These are phyloP conservation scores for Hirsutella thompsonii DNA, from an alignment of 2,329 filamentous ascomycete species.

Conservation along the genomic window DNA sequence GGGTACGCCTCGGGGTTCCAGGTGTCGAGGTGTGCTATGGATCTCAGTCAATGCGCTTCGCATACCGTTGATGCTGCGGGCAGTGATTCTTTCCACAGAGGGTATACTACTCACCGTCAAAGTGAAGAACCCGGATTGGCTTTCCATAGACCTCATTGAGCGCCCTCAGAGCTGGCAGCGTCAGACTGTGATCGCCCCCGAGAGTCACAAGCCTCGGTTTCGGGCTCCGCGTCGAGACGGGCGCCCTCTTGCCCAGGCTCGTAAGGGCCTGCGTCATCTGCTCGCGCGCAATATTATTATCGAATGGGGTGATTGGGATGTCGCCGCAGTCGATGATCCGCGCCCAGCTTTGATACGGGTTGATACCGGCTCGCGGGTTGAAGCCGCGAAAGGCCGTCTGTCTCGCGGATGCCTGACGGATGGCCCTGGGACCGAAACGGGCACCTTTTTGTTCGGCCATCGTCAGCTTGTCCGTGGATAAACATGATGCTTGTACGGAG, in stretches of 20 bases:
- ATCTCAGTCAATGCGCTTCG: background rate
- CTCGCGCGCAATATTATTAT: slow-evolving; percentile 66
- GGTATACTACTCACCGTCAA: slow-evolving; percentile 35
- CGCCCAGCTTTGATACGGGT: slow-evolving; percentile 73
- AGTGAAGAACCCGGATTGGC: slow-evolving; percentile 59
- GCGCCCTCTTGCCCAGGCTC: slow-evolving; percentile 42
- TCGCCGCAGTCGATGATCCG: slow-evolving; percentile 83
- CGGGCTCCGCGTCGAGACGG: slow-evolving; percentile 20
- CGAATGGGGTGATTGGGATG: slow-evolving; percentile 75
- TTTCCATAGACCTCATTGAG: slow-evolving; percentile 47
- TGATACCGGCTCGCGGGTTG: slow-evolving; percentile 71
- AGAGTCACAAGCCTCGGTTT: slow-evolving; percentile 52
- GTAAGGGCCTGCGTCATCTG: slow-evolving; percentile 77
- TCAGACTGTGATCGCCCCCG: slow-evolving; percentile 61
- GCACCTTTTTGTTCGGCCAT: slow-evolving; percentile 36
- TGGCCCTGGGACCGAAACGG: slow-evolving; percentile 77
- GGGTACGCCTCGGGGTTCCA: slow-evolving; percentile 78
- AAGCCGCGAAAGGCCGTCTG: slow-evolving; percentile 68
- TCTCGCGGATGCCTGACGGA: slow-evolving; percentile 69
- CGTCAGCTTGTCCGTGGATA: too few relatives aligned
- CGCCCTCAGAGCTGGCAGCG: slow-evolving; percentile 56
- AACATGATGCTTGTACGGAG: background rate
- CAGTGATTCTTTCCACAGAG: background rate
- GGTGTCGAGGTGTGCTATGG: slow-evolving; percentile 57
- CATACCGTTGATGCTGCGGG: too few relatives aligned